phyloP scores from a whole-genome alignment of 2,329 filamentous ascomycete genomes.

The Aspergillus glaucus region DNA sequence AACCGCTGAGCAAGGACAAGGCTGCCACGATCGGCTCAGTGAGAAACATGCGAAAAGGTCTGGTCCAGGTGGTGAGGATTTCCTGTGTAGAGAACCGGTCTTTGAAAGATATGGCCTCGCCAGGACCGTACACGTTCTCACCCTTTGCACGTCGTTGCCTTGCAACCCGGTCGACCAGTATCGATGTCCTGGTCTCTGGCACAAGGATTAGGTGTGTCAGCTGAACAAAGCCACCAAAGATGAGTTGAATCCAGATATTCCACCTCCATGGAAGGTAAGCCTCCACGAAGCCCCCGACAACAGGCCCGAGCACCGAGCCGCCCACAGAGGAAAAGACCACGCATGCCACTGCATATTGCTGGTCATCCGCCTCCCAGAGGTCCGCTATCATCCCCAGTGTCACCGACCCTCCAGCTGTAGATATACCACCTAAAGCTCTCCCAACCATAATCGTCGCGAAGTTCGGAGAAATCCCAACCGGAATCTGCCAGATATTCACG shows the following conservation, averaged over 20 bases:
- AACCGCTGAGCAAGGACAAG: slow-evolving; percentile 54
- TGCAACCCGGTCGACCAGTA: slow-evolving; percentile 68
- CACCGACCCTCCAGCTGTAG: slow-evolving; percentile 59
- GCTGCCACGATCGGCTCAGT: slow-evolving; percentile 56
- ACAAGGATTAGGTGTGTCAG: slow-evolving; percentile 59
- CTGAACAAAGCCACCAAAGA: slow-evolving; percentile 63
- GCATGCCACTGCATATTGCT: slow-evolving; percentile 66
- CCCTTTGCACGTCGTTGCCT: slow-evolving; percentile 60
- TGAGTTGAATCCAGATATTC: slow-evolving; percentile 75
- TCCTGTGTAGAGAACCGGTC: slow-evolving; percentile 52
- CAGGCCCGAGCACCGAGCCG: slow-evolving; percentile 65
- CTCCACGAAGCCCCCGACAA: slow-evolving; percentile 67
- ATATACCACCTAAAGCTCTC: slow-evolving; percentile 59
- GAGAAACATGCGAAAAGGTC: slow-evolving; percentile 56
- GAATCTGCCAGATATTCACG: slow-evolving; percentile 67
- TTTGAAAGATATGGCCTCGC: slow-evolving; percentile 56
- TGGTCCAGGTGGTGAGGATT: slow-evolving; percentile 48
- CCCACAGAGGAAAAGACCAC: slow-evolving; percentile 70
- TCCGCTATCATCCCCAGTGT: slow-evolving; percentile 45
- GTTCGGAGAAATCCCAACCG: slow-evolving; percentile 62
- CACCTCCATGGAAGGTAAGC: slow-evolving; percentile 60
- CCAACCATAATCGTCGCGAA: slow-evolving; percentile 61
- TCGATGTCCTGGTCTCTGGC: slow-evolving; percentile 65
- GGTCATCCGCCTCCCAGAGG: slow-evolving; percentile 59
- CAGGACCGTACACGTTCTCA: slow-evolving; percentile 57